phyloP scores from a whole-genome alignment of 1,284 basidiomycete genomes.

The Tilletiaria anomala region DNA sequence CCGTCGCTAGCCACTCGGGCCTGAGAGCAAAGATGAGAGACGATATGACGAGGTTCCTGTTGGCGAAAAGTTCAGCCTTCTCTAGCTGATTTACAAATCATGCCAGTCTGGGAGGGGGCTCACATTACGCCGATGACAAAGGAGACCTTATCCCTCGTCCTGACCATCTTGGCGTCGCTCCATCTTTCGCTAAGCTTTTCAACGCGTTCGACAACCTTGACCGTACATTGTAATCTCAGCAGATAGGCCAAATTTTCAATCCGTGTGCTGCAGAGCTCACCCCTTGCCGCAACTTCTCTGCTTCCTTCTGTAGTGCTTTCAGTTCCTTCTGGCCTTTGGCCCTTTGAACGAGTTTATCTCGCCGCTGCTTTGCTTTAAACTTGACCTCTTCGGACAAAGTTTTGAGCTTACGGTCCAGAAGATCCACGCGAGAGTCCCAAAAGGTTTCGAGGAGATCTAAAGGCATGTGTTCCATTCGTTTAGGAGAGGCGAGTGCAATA shows the following conservation, averaged over 20 bases:
- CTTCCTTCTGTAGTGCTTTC: slow-evolving; percentile 63
- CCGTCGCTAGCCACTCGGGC: slow-evolving; percentile 59
- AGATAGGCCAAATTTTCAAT: too few species aligned
- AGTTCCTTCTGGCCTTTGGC: slow-evolving; percentile 46
- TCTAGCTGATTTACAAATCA: background rate
- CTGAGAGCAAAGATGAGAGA: slow-evolving; percentile 66
- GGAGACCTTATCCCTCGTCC: slow-evolving; percentile 47
- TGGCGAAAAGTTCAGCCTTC: background rate
- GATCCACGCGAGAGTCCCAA: slow-evolving; percentile 75
- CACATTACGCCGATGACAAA: slow-evolving; percentile 79
- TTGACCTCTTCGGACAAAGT: slow-evolving; percentile 70
- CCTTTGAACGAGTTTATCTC: slow-evolving; percentile 54
- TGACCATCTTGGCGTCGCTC: slow-evolving; percentile 78
- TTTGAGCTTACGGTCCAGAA: slow-evolving; percentile 69
- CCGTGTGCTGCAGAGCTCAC: too few species aligned
- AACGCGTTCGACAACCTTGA: slow-evolving; percentile 61
- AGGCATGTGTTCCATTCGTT: too few species aligned
- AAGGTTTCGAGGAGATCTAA: slow-evolving; percentile 55
- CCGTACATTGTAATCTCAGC: too few species aligned
- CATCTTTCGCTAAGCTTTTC: slow-evolving; percentile 55
- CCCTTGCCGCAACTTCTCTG: slow-evolving; percentile 64
- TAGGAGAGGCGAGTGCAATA: too few species aligned
- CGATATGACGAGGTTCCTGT: slow-evolving; percentile 27
- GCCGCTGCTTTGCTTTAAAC: slow-evolving; percentile 47
- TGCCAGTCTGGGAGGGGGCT: background rate